A percentile compares a stretch with the other conserved stretches of the same genome.
Conservation (phyloP, 176 grass and related monocot genomes). For the Oryza nivara region DNA sequence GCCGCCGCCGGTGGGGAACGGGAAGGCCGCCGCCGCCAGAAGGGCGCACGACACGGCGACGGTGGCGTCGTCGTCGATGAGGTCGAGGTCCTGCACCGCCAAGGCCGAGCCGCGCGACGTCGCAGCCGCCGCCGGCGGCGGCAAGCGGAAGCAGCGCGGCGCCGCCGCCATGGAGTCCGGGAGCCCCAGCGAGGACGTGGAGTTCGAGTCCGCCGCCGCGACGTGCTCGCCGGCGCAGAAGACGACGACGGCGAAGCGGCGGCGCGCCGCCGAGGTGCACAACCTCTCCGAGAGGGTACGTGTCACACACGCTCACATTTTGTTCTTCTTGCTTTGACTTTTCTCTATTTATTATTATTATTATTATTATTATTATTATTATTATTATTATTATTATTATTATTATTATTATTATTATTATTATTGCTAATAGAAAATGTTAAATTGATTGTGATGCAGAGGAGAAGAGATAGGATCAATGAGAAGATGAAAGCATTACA, state of each 20-base stretch:
- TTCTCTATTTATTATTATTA: neutral
- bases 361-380: too few species aligned
- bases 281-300: constrained; percentile 87
- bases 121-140: constrained; percentile 28
- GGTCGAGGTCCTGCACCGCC: constrained; percentile 41
- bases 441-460: constrained; percentile 42
- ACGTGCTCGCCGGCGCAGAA: constrained; percentile 45
- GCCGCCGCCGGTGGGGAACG: neutral
- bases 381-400: too few species aligned
- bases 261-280: constrained; percentile 78
- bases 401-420: too few species aligned
- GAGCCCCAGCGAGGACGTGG: constrained; percentile 54
- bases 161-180: constrained; percentile 38
- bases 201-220: constrained; percentile 49
- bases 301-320: too few species aligned
- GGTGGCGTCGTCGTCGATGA: constrained; percentile 36
- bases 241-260: constrained; percentile 48
- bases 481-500: constrained; percentile 95
- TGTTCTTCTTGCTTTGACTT: neutral
- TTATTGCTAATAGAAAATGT: neutral
- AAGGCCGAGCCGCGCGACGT: constrained; percentile 2
- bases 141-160: constrained; percentile 63
- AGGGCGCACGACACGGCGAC: neutral
- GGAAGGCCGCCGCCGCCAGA: neutral
- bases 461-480: constrained; percentile 88